Percentiles rank a stretch among this genome's conserved stretches.
Evolutionary conservation across 768 basidiomycete species (phyloP).

Genomic region (Paxillus rubicundulus): DNA sequence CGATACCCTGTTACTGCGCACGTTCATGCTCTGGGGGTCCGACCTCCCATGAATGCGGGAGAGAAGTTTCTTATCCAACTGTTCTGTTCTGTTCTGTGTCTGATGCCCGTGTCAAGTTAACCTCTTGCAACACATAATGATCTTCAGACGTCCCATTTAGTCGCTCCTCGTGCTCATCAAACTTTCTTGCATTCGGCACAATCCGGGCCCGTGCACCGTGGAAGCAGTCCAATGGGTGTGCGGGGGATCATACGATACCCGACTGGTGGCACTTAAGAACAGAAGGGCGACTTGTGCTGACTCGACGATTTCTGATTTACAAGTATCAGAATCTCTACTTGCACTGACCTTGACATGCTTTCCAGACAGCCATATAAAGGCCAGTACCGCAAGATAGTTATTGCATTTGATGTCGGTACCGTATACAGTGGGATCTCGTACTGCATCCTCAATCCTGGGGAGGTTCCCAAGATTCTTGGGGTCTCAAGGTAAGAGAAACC

Average conservation of each 20-base stretch:
- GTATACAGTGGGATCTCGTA: slow-evolving; percentile 42
- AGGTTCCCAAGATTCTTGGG: slow-evolving; percentile 27
- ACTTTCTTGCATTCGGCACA: not conserved
- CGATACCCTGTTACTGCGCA: too few species aligned
- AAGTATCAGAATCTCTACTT: not conserved
- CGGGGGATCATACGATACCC: not conserved
- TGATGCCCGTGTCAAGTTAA: too few species aligned
- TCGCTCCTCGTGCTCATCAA: not conserved
- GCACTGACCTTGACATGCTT: slow-evolving; percentile 19
- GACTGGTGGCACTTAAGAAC: not conserved
- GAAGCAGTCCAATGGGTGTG: not conserved
- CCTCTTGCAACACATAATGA: not conserved
- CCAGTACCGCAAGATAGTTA: slow-evolving; percentile 37
- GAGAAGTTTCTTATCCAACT: not conserved
- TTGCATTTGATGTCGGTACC: slow-evolving; percentile 45
- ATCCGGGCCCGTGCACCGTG: not conserved
- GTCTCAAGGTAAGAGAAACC: slow-evolving; percentile 23
- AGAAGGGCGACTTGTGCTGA: not conserved
- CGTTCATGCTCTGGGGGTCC: too few species aligned
- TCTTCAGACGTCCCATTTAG: not conserved
- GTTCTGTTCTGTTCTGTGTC: not conserved
- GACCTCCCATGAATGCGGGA: not conserved
- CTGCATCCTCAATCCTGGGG: slow-evolving; percentile 36
- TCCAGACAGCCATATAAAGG: slow-evolving; percentile 36
- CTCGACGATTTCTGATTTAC: not conserved